phyloP scores from a whole-genome alignment of 441 rosid species.

The Adansonia gregorii region DNA sequence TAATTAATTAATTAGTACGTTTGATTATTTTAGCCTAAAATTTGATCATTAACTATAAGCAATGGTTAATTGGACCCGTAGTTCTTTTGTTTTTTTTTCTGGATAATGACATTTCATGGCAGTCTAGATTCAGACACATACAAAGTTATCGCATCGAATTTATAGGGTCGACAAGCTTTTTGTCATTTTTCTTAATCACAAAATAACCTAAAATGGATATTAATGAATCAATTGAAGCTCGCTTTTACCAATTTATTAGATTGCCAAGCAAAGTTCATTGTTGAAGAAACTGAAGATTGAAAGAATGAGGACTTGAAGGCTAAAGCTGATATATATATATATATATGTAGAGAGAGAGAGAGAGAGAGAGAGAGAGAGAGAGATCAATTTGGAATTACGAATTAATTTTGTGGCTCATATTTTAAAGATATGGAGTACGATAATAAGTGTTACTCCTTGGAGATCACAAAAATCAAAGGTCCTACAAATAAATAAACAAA shows the following conservation, averaged over 20 bases:
- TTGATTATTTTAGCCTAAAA: slow-evolving; percentile 2
- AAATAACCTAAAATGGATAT: neutral
- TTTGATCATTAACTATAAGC: too few relatives aligned
- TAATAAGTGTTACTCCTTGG: too few relatives aligned
- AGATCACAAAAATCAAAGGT: neutral
- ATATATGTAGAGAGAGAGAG: too few relatives aligned
- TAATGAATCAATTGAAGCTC: neutral
- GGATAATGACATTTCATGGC: neutral
- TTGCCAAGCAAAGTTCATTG: neutral
- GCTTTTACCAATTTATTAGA: neutral
- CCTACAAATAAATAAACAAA: neutral
- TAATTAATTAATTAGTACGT: neutral
- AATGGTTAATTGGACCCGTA: too few relatives aligned
- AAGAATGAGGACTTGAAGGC: neutral
- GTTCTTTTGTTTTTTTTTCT: neutral
- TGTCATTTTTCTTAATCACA: neutral
- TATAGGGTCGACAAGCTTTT: neutral
- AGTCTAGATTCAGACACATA: neutral
- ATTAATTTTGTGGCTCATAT: neutral
- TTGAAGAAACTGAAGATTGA: neutral
- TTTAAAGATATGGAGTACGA: too few relatives aligned
- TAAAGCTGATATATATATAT: too few relatives aligned
- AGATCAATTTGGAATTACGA: neutral
- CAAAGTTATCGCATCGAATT: neutral
- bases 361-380: too few relatives aligned